Conservation (phyloP, 345 rosid genomes). For the Salix koriyanagi region DNA sequence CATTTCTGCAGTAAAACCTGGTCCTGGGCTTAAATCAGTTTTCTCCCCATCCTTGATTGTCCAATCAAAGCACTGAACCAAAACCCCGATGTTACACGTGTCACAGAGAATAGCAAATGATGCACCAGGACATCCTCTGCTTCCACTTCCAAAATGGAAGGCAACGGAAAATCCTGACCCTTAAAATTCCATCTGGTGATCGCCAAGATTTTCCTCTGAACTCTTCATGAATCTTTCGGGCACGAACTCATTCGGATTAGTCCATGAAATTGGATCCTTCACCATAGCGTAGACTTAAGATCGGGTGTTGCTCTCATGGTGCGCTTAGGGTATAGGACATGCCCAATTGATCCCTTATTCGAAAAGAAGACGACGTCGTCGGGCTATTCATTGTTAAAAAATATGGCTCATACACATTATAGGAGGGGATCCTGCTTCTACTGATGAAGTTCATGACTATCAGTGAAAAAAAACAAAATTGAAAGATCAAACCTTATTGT, state of each 20-base stretch:
- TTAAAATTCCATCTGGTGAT: slow-evolving; percentile 52
- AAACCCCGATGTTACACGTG: slow-evolving; percentile 36
- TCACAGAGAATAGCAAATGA: slow-evolving; percentile 47
- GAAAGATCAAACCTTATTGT: too few relatives aligned
- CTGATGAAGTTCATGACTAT: too few relatives aligned
- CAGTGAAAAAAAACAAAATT: too few relatives aligned
- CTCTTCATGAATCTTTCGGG: slow-evolving; percentile 33
- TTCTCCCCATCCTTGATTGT: slow-evolving; percentile 19
- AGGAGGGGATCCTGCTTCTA: too few relatives aligned
- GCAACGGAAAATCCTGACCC: slow-evolving; percentile 49
- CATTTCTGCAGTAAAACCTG: slow-evolving; percentile 39
- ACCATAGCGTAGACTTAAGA: slow-evolving; percentile 30
- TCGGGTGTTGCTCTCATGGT: too few relatives aligned
- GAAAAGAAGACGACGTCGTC: too few relatives aligned
- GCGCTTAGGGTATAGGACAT: too few relatives aligned
- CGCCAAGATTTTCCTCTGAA: slow-evolving; percentile 31
- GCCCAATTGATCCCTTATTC: too few relatives aligned
- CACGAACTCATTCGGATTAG: slow-evolving; percentile 30
- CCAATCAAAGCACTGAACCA: slow-evolving; percentile 44
- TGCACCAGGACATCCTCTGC: slow-evolving; percentile 55
- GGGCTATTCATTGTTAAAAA: too few relatives aligned
- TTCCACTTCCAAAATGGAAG: slow-evolving; percentile 59
- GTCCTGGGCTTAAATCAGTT: slow-evolving; percentile 28
- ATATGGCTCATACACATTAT: too few relatives aligned
- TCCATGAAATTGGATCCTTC: slow-evolving; percentile 47